Base-by-base conservation (phyloP, 257 asterid species). In the Paulownia fortunei region DNA sequence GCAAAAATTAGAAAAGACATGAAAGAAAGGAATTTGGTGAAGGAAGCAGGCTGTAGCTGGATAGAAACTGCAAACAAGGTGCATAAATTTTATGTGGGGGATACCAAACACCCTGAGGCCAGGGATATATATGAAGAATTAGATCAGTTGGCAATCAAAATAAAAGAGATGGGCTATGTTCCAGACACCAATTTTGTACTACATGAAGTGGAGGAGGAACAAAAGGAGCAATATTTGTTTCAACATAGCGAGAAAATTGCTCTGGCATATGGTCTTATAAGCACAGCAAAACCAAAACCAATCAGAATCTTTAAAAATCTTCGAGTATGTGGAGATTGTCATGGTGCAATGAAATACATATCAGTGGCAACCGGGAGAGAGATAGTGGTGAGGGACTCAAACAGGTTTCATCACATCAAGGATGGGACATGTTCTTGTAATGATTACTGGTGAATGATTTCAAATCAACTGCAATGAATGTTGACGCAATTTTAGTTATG, bases 41-140 rank as follows among this genome's bases (percentile, higher is more conserved):
- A 93, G 86, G 98, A 95, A 84, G 97, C 97, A 0, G 98, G 99
- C 0, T 93, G 92, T 78, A 95, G 99, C 86, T 95, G 99, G 99
- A 86, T 95, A 11, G 99, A 95, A 83, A 71, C 85, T n/a, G 97
- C 74, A 15, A 87, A 85, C 49, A 84, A 44, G n/a, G 93, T 95
- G 39, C 97, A 95, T 80, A 91, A 85, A 83, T 95, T 95, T 78
- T 89, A 91, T 24, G 99, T 90, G 0, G 99, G 97, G 39, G 98
- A 95, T 60, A 83, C 94, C 0, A 88, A 85, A 34, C 99, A 95
- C 83, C 92, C 98, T 0, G 79, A 73, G 77, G 94, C 98, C 2
- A 76, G 26, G 80, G 87, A 87, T 73, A 95, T 95, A 19, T 91
- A 93, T 26, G 80, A 83, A 69, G 89, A 91, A 61, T 74, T 95